Percentiles rank a stretch among this genome's conserved stretches.
Evolutionary conservation across 2,329 filamentous ascomycete genomes (phyloP).

Genomic region (Aspergillus candidus): DNA sequence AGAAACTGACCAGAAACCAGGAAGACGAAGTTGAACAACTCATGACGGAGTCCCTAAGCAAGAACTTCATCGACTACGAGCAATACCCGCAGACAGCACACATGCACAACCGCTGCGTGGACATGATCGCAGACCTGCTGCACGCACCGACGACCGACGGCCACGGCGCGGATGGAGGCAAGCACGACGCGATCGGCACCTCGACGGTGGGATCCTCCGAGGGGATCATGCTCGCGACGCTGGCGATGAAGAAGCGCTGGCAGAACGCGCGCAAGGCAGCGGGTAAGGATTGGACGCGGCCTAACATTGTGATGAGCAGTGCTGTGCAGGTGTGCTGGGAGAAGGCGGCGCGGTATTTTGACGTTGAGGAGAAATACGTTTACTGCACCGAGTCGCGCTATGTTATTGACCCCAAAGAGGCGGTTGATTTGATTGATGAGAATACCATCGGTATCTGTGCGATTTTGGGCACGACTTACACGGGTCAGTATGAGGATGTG

Average conservation of each 20-base stretch:
- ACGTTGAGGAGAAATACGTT: slow-evolving; percentile 52
- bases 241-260: slow-evolving; percentile 72
- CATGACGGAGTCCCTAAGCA: slow-evolving; percentile 62
- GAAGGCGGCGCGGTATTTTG: slow-evolving; percentile 69
- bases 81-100: slow-evolving; percentile 55
- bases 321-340: slow-evolving; percentile 68
- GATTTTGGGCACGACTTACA: slow-evolving; percentile 67
- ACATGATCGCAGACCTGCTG: slow-evolving; percentile 60
- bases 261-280: slow-evolving; percentile 55
- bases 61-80: slow-evolving; percentile 67
- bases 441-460: slow-evolving; percentile 73
- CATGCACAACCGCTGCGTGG: slow-evolving; percentile 63
- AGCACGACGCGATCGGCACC: slow-evolving; percentile 55
- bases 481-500: slow-evolving; percentile 67
- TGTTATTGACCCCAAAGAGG: slow-evolving; percentile 59
- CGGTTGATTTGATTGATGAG: slow-evolving; percentile 64
- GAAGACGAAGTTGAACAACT: slow-evolving; percentile 59
- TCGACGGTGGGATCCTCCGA: slow-evolving; percentile 67
- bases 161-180: slow-evolving; percentile 36
- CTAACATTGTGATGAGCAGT: slow-evolving; percentile 69
- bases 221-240: slow-evolving; percentile 62
- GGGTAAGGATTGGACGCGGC: slow-evolving; percentile 58
- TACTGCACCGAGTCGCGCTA: slow-evolving; percentile 53
- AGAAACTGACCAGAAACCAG: slow-evolving; percentile 2
- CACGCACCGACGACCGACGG: slow-evolving; percentile 50